phyloP scores from a whole-genome alignment of 2,329 filamentous ascomycete species.

The Shiraia sp. region DNA sequence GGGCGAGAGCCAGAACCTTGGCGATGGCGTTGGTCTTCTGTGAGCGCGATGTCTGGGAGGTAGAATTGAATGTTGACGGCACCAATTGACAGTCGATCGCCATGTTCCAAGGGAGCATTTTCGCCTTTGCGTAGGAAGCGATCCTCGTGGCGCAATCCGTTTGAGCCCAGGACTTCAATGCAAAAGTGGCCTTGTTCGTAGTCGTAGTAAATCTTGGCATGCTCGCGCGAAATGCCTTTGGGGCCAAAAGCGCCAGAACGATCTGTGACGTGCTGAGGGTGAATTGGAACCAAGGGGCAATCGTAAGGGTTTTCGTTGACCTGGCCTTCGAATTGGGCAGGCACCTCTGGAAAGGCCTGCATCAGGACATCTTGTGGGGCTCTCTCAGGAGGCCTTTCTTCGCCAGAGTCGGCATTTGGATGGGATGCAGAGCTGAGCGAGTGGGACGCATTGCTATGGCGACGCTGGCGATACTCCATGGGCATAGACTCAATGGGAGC shows the following conservation, averaged over 20 bases:
- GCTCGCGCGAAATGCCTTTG: slow-evolving; percentile 73
- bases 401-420: slow-evolving; percentile 38
- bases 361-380: slow-evolving; percentile 42
- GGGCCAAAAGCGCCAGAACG: slow-evolving; percentile 61
- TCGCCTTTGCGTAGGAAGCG: slow-evolving; percentile 21
- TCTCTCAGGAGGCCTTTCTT: slow-evolving; percentile 33
- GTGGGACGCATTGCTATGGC: slow-evolving; percentile 47
- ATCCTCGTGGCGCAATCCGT: slow-evolving; percentile 61
- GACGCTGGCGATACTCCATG: slow-evolving; percentile 40
- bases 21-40: slow-evolving; percentile 56
- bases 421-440: slow-evolving; percentile 56
- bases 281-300: slow-evolving; percentile 71
- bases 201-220: slow-evolving; percentile 74
- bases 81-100: slow-evolving; percentile 72
- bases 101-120: slow-evolving; percentile 59
- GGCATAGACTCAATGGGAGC: slow-evolving; percentile 39
- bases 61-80: slow-evolving; percentile 70
- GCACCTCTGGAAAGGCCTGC: slow-evolving; percentile 40
- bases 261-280: slow-evolving; percentile 57
- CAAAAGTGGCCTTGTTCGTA: slow-evolving; percentile 66
- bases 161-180: slow-evolving; percentile 64
- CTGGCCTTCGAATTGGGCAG: slow-evolving; percentile 60
- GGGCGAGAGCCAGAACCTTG: slow-evolving; percentile 58
- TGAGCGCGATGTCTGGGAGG: slow-evolving; percentile 57
- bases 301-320: slow-evolving; percentile 62